Conservation (phyloP, 2,329 filamentous ascomycete genomes). For the Diaporthe ampelina region DNA sequence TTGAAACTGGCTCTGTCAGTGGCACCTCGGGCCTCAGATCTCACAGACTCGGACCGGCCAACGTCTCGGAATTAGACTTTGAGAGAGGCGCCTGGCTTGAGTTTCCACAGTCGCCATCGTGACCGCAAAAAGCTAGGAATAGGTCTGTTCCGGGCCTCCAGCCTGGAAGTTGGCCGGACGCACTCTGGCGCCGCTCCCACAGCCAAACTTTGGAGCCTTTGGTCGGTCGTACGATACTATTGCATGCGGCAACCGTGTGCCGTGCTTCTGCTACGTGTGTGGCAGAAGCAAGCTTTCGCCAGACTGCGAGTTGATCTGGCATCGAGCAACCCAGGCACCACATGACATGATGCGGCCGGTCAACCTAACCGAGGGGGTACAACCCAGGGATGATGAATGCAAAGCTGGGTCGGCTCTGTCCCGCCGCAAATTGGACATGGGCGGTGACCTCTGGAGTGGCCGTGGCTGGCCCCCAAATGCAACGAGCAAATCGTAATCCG, state of each 20-base stretch:
- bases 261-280: not conserved
- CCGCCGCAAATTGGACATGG: not conserved
- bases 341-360: constrained; percentile 19
- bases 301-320: constrained; percentile 11
- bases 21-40: constrained; percentile 29
- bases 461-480: not conserved
- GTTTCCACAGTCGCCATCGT: constrained; percentile 26
- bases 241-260: not conserved
- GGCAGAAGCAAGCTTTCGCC: constrained; percentile 17
- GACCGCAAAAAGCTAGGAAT: constrained; percentile 7
- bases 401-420: constrained; percentile 12
- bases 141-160: not conserved
- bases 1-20: constrained; percentile 33
- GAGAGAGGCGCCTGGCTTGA: constrained; percentile 7
- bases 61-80: constrained; percentile 30
- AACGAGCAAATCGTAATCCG: not conserved
- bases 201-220: not conserved
- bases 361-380: constrained; percentile 1
- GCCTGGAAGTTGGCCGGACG: not conserved
- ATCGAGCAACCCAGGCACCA: constrained; percentile 12
- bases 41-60: constrained; percentile 33
- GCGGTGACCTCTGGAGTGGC: not conserved
- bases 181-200: not conserved
- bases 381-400: constrained; percentile 1
- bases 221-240: not conserved